phyloP scores from a whole-genome alignment of 1,284 basidiomycete species.

The Entoloma clypeatum region DNA sequence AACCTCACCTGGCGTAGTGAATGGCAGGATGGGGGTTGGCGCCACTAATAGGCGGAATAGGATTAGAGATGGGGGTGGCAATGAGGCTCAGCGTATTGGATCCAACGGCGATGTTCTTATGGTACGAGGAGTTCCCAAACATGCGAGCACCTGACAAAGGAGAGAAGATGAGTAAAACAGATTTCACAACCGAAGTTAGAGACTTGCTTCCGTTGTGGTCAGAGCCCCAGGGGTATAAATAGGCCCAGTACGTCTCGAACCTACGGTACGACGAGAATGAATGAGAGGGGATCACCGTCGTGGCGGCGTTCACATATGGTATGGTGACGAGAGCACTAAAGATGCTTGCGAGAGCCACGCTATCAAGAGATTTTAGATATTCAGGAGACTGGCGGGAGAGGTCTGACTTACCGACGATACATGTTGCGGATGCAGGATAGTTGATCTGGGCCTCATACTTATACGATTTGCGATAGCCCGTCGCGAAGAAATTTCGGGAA shows the following conservation, averaged over 20 bases:
- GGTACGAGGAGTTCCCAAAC: constrained; percentile 37
- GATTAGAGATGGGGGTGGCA: constrained; percentile 37
- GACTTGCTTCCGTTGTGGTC: constrained; percentile 43
- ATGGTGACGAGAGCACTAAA: constrained; percentile 4
- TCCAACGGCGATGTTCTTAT: constrained; percentile 34
- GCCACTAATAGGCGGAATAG: constrained; percentile 36
- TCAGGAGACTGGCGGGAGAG: background rate
- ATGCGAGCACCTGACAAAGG: constrained; percentile 35
- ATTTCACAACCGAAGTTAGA: background rate
- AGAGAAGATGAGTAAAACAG: background rate
- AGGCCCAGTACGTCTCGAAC: constrained; percentile 38
- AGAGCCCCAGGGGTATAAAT: constrained; percentile 44
- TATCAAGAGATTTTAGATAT: background rate
- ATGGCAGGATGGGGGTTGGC: constrained; percentile 37
- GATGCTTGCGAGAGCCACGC: constrained; percentile 3
- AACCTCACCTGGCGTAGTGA: constrained; percentile 34
- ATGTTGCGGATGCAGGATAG: constrained; percentile 2
- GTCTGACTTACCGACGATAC: constrained; percentile 8
- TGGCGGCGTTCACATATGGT: constrained; percentile 25
- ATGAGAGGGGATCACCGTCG: constrained; percentile 36
- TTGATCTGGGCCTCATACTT: too few species aligned
- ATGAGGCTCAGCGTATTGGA: constrained; percentile 38
- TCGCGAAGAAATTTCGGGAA: too few species aligned
- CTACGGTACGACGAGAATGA: constrained; percentile 36
- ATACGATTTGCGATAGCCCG: too few species aligned